phyloP scores from a whole-genome alignment of 352 stramenopile species.

The Phytophthora cactorum region DNA sequence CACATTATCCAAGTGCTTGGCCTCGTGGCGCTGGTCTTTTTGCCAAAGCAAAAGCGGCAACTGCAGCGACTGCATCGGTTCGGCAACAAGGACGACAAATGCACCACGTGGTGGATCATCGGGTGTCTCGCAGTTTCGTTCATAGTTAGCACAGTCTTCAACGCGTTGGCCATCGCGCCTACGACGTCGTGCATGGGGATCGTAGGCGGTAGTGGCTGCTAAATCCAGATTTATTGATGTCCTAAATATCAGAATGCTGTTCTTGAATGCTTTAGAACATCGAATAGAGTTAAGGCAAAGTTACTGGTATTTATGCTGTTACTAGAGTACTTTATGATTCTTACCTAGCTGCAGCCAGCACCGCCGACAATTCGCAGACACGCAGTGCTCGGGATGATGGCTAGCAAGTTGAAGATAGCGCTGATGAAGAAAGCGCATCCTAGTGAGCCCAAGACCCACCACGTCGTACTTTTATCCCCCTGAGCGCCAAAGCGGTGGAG shows the following conservation, averaged over 20 bases:
- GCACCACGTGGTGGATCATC: constrained; percentile 43
- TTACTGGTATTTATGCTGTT: constrained; percentile 2
- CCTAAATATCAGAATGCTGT: constrained; percentile 19
- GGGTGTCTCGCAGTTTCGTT: constrained; percentile 35
- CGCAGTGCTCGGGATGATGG: constrained; percentile 37
- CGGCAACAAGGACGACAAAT: constrained; percentile 26
- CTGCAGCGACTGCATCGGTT: constrained; percentile 47
- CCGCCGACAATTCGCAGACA: constrained; percentile 47
- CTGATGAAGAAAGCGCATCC: constrained; percentile 40
- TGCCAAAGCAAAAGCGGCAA: constrained; percentile 58
- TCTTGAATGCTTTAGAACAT: background rate
- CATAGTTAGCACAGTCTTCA: constrained; percentile 48
- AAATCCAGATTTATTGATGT: background rate
- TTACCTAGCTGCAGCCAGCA: constrained; percentile 31
- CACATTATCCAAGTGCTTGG: constrained; percentile 54
- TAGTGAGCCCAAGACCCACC: constrained; percentile 45
- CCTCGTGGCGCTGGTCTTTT: constrained; percentile 46
- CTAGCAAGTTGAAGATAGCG: constrained; percentile 46
- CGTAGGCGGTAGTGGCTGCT: constrained; percentile 45
- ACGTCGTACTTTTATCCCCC: constrained; percentile 34
- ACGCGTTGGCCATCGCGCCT: constrained; percentile 38
- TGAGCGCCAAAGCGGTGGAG: constrained; percentile 34
- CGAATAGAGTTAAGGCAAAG: background rate
- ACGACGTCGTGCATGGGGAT: constrained; percentile 44
- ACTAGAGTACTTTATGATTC: background rate